These are phyloP conservation scores for Leccinum cinnamomeum DNA, from an alignment of 1,284 basidiomycete species.

Conservation along the genomic window DNA sequence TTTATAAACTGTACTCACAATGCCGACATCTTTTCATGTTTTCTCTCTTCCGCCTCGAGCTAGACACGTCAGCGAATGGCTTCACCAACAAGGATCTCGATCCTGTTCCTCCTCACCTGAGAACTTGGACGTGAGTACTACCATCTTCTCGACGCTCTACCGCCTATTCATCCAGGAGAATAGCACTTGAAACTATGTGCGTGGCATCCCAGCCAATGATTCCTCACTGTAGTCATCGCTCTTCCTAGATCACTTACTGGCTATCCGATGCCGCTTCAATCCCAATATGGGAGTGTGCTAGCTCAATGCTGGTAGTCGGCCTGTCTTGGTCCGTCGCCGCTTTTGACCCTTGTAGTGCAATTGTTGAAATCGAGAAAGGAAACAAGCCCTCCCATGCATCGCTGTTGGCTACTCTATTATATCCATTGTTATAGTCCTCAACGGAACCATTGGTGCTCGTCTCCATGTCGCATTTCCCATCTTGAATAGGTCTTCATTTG, in stretches of 20 bases:
- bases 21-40: not conserved
- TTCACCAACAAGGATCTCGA: slow-evolving; percentile 80
- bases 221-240: not conserved
- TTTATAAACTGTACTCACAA: not conserved
- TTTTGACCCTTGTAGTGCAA: not conserved
- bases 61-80: slow-evolving; percentile 28
- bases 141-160: not conserved
- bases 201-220: slow-evolving; percentile 2
- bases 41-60: slow-evolving; percentile 5
- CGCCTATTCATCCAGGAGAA: not conserved
- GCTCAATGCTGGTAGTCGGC: slow-evolving; percentile 52
- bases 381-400: slow-evolving; percentile 52
- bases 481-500: slow-evolving; percentile 61
- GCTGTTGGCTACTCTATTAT: slow-evolving; percentile 46
- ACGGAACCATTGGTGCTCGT: slow-evolving; percentile 59
- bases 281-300: slow-evolving; percentile 45
- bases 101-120: slow-evolving; percentile 54
- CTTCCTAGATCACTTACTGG: slow-evolving; percentile 29
- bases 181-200: slow-evolving; percentile 32
- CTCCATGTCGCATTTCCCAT: slow-evolving; percentile 65
- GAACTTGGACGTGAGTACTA: slow-evolving; percentile 55
- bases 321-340: slow-evolving; percentile 45
- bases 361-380: slow-evolving; percentile 33
- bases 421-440: slow-evolving; percentile 49
- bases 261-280: slow-evolving; percentile 44